phyloP scores from a whole-genome alignment of 2,329 filamentous ascomycete species.

The Aspergillus ochraceus region DNA sequence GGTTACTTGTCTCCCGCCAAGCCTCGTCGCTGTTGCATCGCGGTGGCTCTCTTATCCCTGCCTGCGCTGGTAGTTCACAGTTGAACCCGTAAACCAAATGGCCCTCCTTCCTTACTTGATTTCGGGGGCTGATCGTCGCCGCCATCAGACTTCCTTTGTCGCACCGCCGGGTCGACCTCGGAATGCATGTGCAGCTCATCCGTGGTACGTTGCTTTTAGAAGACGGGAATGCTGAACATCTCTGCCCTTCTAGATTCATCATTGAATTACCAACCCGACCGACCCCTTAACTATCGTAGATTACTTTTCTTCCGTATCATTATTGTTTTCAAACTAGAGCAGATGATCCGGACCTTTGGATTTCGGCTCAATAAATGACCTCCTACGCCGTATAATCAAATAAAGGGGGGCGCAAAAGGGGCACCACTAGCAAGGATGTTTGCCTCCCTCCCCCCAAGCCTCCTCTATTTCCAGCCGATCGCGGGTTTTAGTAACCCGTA shows the following conservation, averaged over 20 bases:
- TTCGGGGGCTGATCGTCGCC: conserved; percentile 1
- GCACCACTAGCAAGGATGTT: conserved; percentile 16
- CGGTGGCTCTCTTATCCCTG: conserved; percentile 1
- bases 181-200: conserved; percentile 6
- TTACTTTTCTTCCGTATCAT: not conserved
- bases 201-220: not conserved
- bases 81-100: not conserved
- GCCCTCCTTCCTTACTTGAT: not conserved
- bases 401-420: conserved; percentile 13
- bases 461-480: conserved; percentile 6
- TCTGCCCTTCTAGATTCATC: not conserved
- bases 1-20: not conserved
- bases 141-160: not conserved
- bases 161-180: conserved; percentile 3
- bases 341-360: not conserved
- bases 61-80: not conserved
- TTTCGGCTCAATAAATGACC: not conserved
- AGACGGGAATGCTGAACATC: not conserved
- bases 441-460: not conserved
- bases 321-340: not conserved
- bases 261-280: not conserved
- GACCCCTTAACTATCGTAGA: not conserved
- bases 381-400: not conserved
- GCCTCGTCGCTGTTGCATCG: not conserved
- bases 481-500: conserved; percentile 9